Conservation (phyloP, 2,329 filamentous ascomycete genomes). For the Cladosporium halotolerans region DNA sequence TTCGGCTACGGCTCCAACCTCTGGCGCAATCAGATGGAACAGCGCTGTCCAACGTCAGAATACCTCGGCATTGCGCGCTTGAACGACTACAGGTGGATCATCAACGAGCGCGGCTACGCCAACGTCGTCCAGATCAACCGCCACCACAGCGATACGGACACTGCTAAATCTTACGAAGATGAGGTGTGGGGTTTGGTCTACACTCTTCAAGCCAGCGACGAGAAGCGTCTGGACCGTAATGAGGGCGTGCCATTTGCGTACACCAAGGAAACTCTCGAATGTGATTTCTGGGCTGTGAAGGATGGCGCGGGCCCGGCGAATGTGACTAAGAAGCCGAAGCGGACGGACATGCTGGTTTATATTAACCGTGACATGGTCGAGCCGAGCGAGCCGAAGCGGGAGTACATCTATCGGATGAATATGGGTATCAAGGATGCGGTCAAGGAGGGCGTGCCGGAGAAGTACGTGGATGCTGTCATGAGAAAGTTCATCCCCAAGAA, state of each 20-base stretch:
- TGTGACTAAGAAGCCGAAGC: conserved; percentile 17
- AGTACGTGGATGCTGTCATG: conserved; percentile 52
- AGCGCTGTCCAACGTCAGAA: conserved; percentile 51
- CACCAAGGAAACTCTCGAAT: conserved; percentile 45
- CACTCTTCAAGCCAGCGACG: conserved; percentile 45
- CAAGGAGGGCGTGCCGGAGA: conserved; percentile 46
- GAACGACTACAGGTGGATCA: conserved; percentile 56
- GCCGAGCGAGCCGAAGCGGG: conserved; percentile 42
- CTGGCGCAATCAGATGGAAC: conserved; percentile 57
- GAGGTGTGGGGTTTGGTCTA: conserved; percentile 57
- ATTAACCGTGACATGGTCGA: conserved; percentile 44
- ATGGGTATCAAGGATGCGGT: conserved; percentile 55
- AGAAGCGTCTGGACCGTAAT: conserved; percentile 47
- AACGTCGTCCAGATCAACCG: conserved; percentile 49
- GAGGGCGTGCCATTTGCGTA: conserved; percentile 61
- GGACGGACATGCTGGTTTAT: conserved; percentile 50
- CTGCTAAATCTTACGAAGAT: conserved; percentile 18
- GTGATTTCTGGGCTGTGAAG: conserved; percentile 38
- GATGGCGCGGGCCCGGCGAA: conserved; percentile 20
- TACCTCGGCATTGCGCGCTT: conserved; percentile 55
- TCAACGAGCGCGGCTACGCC: conserved; percentile 61
- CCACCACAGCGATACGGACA: not conserved
- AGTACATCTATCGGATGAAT: conserved; percentile 62
- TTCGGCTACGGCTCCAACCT: conserved; percentile 69
- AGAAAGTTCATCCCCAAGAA: conserved; percentile 43